Evolutionary conservation across 805 yeast genomes (phyloP).

Genomic region (Candida odintsovae): DNA sequence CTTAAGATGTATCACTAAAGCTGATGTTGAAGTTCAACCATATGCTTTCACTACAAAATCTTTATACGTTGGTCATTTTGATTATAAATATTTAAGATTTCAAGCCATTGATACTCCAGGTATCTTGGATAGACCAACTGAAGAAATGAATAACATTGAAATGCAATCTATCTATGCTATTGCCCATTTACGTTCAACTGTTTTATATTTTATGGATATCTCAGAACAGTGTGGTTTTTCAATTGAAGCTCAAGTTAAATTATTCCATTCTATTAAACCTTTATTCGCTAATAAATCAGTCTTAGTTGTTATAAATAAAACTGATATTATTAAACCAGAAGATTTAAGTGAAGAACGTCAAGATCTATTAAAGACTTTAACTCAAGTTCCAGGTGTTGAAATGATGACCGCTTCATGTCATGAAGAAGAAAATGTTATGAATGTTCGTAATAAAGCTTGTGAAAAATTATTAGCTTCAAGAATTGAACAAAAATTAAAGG

Average conservation of each 20-base stretch:
- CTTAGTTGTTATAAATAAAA: slow-evolving; percentile 90
- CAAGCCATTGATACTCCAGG: slow-evolving; percentile 99
- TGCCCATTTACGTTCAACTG: slow-evolving; percentile 96
- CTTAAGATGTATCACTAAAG: slow-evolving; percentile 87
- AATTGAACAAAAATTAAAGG: slow-evolving; percentile 93
- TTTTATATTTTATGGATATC: slow-evolving; percentile 94
- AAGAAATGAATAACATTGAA: slow-evolving; percentile 99
- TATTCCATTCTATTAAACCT: slow-evolving; percentile 96
- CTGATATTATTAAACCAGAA: slow-evolving; percentile 82
- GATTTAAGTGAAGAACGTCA: slow-evolving; percentile 77
- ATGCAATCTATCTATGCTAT: slow-evolving; percentile 99
- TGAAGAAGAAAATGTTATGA: slow-evolving; percentile 92
- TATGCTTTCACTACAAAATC: slow-evolving; percentile 99
- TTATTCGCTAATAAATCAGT: slow-evolving; percentile 95
- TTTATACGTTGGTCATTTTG: slow-evolving; percentile 96
- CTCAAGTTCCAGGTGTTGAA: slow-evolving; percentile 75
- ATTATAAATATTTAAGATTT: slow-evolving; percentile 93
- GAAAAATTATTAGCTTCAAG: slow-evolving; percentile 93
- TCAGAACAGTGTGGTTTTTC: slow-evolving; percentile 99
- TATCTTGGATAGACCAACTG: slow-evolving; percentile 96
- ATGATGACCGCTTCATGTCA: slow-evolving; percentile 90
- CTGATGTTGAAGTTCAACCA: slow-evolving; percentile 99
- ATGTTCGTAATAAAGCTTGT: slow-evolving; percentile 94
- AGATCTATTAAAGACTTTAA: slow-evolving; percentile 60
- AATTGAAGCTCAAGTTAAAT: slow-evolving; percentile 93